Evolutionary conservation across 345 rosid species (phyloP), one percentile per base, ranked within the genome.

Genomic region (Turnera subulata): DNA sequence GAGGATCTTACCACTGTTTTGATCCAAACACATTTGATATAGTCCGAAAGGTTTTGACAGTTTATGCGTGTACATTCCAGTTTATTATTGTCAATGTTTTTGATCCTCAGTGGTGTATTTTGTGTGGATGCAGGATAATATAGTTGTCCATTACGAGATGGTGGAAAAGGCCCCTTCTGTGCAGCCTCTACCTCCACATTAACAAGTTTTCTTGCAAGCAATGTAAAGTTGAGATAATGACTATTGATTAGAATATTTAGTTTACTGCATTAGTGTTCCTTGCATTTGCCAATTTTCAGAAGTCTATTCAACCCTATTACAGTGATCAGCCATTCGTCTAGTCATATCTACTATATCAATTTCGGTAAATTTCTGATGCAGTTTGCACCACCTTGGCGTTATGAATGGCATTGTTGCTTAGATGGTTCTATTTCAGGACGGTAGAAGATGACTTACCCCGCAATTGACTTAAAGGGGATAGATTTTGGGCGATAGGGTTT

Each of bases 1-100:
- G 95, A 76, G 96, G 89, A 58, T 82, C 96, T 33, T 94, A 87
- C 62, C 95, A 84, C 55, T 89, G 87, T 68, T 82, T 90, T 11
- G 97, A 94, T 81, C 92, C 96, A 18, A 81, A 45, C 71, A 56
- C 75, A 16, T 90, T 90, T 11, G 92, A 87, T 68, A 87, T 72
- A 24, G 57, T 78, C 59, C 86, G 95, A 66, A 88, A 86, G 97
- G 99, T 90, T 65, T 55, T 74, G 45, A 37, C 54, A 37, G n/a
- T 71, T 45, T n/a, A 16, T 54, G 50, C 23, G 8, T 11, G 21
- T 24, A 7, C 18, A 24, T 17, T 7, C 7, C 17, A 46, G 11
- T 37, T 39, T 40, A 21, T 37, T 18, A 8, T 15, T 16, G 16
- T 61, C 26, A 11, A 26, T 14, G 46, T 23, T 61, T 61, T 32